phyloP scores from a whole-genome alignment of 208 protist species.

The Trypanosoma conorhini region DNA sequence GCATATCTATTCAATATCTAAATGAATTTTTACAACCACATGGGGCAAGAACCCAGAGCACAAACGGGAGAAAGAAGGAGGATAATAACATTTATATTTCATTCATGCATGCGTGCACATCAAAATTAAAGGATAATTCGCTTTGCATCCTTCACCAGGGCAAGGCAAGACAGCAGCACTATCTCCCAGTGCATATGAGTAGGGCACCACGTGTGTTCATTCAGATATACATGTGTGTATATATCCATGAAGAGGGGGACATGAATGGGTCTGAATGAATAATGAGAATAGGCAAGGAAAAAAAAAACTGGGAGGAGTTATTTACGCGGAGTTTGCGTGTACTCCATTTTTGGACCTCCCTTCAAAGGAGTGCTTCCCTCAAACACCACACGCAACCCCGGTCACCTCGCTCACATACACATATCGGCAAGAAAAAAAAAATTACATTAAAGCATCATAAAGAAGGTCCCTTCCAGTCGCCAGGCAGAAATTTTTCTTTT shows the following conservation, averaged over 20 bases:
- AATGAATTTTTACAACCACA: conserved; percentile 4
- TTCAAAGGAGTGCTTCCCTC: neutral
- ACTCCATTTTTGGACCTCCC: neutral
- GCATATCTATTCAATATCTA: conserved; percentile 40
- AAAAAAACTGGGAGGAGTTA: neutral
- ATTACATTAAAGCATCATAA: neutral
- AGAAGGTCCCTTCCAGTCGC: neutral
- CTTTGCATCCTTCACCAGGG: neutral
- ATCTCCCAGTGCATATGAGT: neutral
- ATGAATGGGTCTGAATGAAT: conserved; percentile 5
- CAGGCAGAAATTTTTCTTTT: conserved; percentile 16
- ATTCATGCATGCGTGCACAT: neutral
- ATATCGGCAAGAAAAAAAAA: conserved; percentile 4
- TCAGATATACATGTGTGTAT: neutral
- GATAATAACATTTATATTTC: neutral
- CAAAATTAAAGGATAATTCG: neutral
- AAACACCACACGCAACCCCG: neutral
- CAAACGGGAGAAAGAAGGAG: conserved; percentile 23
- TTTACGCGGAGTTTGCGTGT: neutral
- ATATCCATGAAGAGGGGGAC: neutral
- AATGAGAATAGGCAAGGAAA: conserved; percentile 12
- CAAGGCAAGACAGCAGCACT: conserved; percentile 2
- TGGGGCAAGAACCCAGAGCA: neutral
- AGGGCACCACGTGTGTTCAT: neutral
- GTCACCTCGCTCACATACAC: neutral